phyloP scores from a whole-genome alignment of 345 rosid genomes.

The Mercurialis annua region DNA sequence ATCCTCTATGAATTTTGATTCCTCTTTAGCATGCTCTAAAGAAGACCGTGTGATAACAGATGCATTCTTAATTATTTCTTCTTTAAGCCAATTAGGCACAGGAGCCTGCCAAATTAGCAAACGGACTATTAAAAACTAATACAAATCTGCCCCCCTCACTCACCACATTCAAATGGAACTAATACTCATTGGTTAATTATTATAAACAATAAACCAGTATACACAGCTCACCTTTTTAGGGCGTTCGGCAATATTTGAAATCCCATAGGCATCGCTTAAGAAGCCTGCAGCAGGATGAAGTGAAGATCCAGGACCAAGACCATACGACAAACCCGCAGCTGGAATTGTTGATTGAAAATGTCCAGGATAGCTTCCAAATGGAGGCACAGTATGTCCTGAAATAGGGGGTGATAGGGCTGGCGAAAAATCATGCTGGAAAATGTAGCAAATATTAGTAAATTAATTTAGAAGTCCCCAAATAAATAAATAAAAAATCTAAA shows the following conservation, averaged over 20 bases:
- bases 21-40: conserved; percentile 54
- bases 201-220: conserved; percentile 6
- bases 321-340: conserved; percentile 50
- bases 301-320: conserved; percentile 49
- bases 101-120: conserved; percentile 52
- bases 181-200: too few relatives aligned
- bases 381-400: conserved; percentile 56
- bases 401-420: conserved; percentile 45
- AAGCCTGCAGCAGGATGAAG: conserved; percentile 61
- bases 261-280: conserved; percentile 69
- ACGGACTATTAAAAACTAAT: neutral
- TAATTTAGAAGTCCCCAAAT: neutral
- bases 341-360: conserved; percentile 52
- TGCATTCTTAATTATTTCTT: conserved; percentile 85
- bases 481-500: conserved; percentile 7
- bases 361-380: conserved; percentile 71
- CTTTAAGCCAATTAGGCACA: conserved; percentile 97
- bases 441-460: conserved; percentile 20
- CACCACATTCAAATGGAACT: too few relatives aligned
- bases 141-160: too few relatives aligned
- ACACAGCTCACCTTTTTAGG: conserved; percentile 67
- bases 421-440: conserved; percentile 63
- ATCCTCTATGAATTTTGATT: conserved; percentile 53
- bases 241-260: conserved; percentile 59
- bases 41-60: conserved; percentile 60